Base-by-base conservation (phyloP, 2,329 filamentous ascomycete species). In the Exserohilum turcica region DNA sequence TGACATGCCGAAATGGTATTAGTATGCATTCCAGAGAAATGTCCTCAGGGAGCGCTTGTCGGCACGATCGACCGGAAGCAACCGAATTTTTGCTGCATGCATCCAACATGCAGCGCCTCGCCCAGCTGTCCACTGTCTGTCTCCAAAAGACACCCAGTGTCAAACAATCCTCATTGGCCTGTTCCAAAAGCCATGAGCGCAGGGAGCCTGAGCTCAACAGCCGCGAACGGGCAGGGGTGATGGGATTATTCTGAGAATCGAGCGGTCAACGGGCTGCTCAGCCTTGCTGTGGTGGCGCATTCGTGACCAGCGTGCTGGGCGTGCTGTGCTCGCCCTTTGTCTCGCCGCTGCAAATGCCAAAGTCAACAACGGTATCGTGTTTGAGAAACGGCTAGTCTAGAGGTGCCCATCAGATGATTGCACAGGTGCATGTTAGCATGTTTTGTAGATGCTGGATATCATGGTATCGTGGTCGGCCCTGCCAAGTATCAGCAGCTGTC, bases 1-100 rank as follows among this genome's bases (percentile, higher is more conserved):
- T 63, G 59, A 62, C 59, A 56, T 48, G 49, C 60, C 43, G 27
- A 58, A 60, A 43, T 16, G 47, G 62, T 35, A 35, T 56, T 67
- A 64, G 66, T 54, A 63, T 56, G 52, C 67, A 70, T 72, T 71
- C 67, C 60, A 56, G 37, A 54, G 49, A 32, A 50, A 37, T 49
- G 43, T 56, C 53, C 33, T 38, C 45, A 51, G 43, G 48, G 40
- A 40, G 31, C 56, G 54, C 59, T 56, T 55, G 52, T 63, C 54
- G 48, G 52, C 57, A 59, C 52, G 66, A 66, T 70, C 67, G 44
- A 39, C 65, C 66, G 68, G 70, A 70, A 71, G 65, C 64, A 70
- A 67, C 68, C 67, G 63, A 67, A 53, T 19, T 42, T 58, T 48
- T 52, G 57, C 61, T 70, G 67, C 63, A 70, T 71, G 67, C 67